Evolutionary conservation across 371 early-diverging fungal species (phyloP), one percentile per base, ranked within the genome.

Genomic region (Rhizomucor pusillus): DNA sequence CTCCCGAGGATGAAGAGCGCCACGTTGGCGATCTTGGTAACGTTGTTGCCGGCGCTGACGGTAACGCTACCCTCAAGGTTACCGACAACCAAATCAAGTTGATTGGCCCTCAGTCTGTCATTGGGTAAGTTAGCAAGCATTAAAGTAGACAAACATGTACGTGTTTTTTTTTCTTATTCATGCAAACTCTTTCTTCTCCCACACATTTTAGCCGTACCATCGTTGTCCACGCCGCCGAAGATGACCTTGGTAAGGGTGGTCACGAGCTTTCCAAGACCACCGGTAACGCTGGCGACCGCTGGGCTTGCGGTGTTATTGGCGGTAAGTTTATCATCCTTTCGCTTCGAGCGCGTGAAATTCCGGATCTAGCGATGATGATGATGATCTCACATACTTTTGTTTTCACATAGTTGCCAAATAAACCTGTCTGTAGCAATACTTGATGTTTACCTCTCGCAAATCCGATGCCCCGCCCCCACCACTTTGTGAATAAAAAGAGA

Each of bases 11-110:
- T 58, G 66, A 66, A 43, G 61, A 77, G 48, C 92, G 95, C 55
- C 95, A 94, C 80, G 90, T 85, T 54, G 94, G 94, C 62, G 94
- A 94, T 65, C 85, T 94, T 62, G 95, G 94, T 56, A 93, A 93
- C 81, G 62, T 93, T 47, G 63, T 50, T 22, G 91, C 86, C 22
- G 65, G 67, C 46, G 71, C 65, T 1, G 60, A 75, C 53, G 90
- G 91, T 48, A 76, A 66, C 37, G 86, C 86, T 56, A 75, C 74
- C 50, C 64, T 85, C 67, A 68, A 75, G 61, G 50, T 80, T 54
- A 56, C 71, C 36, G 95, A 94, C 67, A 50, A 54, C 35, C 80
- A 80, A 66, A 65, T 92, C 61, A 84, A 86, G 66, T 84, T 93
- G 67, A 84, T 84, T 60, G 93, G 95, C 62, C 80, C 76, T 52